A percentile compares a stretch with the other conserved stretches of the same genome.
phyloP scores from a whole-genome alignment of 164 flowering plant genomes.

The Annona squamosa region DNA sequence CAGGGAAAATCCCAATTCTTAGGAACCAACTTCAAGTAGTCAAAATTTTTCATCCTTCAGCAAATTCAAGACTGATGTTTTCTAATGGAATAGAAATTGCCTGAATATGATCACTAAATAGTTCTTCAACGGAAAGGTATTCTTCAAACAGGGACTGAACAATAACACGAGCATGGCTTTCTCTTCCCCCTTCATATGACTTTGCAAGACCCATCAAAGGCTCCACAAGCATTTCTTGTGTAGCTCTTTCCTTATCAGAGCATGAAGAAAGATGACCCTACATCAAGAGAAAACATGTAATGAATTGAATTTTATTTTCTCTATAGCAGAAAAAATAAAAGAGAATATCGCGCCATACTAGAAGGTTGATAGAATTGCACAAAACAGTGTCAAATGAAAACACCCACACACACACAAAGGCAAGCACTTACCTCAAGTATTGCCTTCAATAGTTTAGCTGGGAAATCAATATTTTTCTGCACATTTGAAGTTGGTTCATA shows the following conservation, averaged over 20 bases:
- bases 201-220: slow-evolving; percentile 89
- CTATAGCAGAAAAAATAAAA: background rate
- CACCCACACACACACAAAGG: slow-evolving; percentile 2
- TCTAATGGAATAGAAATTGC: slow-evolving; percentile 27
- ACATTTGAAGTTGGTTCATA: slow-evolving; percentile 52
- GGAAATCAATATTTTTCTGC: slow-evolving; percentile 71
- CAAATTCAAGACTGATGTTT: background rate
- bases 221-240: slow-evolving; percentile 90
- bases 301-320: background rate
- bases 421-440: slow-evolving; percentile 57
- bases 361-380: background rate
- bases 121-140: slow-evolving; percentile 87
- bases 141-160: slow-evolving; percentile 89
- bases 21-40: background rate
- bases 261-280: slow-evolving; percentile 75
- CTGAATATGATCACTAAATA: slow-evolving; percentile 89
- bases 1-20: background rate
- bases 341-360: background rate
- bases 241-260: slow-evolving; percentile 76
- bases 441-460: slow-evolving; percentile 72
- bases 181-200: slow-evolving; percentile 98
- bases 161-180: slow-evolving; percentile 92
- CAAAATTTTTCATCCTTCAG: background rate
- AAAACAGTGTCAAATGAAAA: background rate
- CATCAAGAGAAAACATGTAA: slow-evolving; percentile 7